Evolutionary conservation across 208 protist species (phyloP).

Genomic region (Wallacemonas collosoma): DNA sequence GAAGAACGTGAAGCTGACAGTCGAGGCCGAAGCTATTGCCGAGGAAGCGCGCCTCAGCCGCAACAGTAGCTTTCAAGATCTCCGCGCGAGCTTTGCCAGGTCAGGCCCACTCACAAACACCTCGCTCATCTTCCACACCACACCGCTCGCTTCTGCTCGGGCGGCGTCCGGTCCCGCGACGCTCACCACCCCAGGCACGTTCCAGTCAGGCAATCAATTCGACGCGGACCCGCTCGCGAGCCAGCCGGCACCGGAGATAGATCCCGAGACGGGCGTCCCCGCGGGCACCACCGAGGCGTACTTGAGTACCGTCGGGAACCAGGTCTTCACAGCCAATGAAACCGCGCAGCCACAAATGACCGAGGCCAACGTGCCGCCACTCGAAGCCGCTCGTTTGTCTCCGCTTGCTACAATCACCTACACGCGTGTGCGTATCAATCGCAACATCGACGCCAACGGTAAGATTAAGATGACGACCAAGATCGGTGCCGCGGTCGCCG

Average conservation of each 20-base stretch:
- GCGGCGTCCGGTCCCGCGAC: constrained; percentile 9
- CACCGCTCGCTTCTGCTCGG: constrained; percentile 6
- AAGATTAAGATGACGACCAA: constrained; percentile 57
- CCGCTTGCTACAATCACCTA: constrained; percentile 57
- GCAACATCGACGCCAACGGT: constrained; percentile 57
- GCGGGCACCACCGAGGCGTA: constrained; percentile 45
- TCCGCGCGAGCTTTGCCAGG: constrained; percentile 43
- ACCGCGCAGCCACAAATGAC: constrained; percentile 35
- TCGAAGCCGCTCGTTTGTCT: constrained; percentile 53
- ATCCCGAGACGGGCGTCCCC: constrained; percentile 26
- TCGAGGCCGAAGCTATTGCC: constrained; percentile 42
- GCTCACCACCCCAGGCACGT: background rate
- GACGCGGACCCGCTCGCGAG: constrained; percentile 1
- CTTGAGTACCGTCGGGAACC: constrained; percentile 45
- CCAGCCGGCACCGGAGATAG: background rate
- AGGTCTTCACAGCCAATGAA: constrained; percentile 44
- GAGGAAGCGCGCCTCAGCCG: constrained; percentile 44
- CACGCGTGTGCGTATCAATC: constrained; percentile 68
- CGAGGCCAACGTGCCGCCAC: constrained; percentile 53
- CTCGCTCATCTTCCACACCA: constrained; percentile 17
- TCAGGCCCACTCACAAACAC: constrained; percentile 1
- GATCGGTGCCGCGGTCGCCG: constrained; percentile 46
- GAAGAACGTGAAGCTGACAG: constrained; percentile 38
- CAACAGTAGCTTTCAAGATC: constrained; percentile 38
- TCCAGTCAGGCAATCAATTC: constrained; percentile 10